phyloP scores from a whole-genome alignment of 345 rosid species.

The Linum lewisii region DNA sequence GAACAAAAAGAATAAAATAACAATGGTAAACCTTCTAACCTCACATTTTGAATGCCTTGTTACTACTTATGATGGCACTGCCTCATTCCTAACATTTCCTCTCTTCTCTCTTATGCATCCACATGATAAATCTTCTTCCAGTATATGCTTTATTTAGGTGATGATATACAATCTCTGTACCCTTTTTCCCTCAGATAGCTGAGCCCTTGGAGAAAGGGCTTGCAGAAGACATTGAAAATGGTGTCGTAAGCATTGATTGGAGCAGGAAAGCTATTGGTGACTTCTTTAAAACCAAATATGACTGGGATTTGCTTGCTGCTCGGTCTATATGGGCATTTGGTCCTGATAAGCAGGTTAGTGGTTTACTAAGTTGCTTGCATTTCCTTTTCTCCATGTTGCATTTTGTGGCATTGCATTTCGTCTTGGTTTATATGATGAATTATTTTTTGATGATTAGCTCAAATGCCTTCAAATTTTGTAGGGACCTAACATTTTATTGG shows the following conservation, averaged over 20 bases:
- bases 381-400: neutral
- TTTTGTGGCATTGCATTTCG: neutral
- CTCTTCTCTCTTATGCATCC: neutral
- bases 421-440: neutral
- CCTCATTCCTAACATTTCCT: neutral
- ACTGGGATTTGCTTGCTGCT: slow-evolving; percentile 96
- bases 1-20: slow-evolving; percentile 92
- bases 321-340: slow-evolving; percentile 99
- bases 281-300: slow-evolving; percentile 85
- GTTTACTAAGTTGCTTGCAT: neutral
- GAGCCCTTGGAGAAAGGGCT: slow-evolving; percentile 97
- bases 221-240: slow-evolving; percentile 89
- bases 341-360: slow-evolving; percentile 84
- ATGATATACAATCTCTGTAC: neutral
- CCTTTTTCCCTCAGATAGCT: slow-evolving; percentile 57
- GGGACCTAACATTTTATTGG: slow-evolving; percentile 91
- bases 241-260: slow-evolving; percentile 88
- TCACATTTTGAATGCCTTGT: neutral
- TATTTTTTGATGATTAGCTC: neutral
- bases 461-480: slow-evolving; percentile 16
- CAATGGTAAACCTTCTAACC: slow-evolving; percentile 44
- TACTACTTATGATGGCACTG: no score
- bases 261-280: slow-evolving; percentile 77
- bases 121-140: neutral
- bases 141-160: neutral